phyloP scores from a whole-genome alignment of 495 filamentous ascomycete genomes.

The Hamigera avellanea region DNA sequence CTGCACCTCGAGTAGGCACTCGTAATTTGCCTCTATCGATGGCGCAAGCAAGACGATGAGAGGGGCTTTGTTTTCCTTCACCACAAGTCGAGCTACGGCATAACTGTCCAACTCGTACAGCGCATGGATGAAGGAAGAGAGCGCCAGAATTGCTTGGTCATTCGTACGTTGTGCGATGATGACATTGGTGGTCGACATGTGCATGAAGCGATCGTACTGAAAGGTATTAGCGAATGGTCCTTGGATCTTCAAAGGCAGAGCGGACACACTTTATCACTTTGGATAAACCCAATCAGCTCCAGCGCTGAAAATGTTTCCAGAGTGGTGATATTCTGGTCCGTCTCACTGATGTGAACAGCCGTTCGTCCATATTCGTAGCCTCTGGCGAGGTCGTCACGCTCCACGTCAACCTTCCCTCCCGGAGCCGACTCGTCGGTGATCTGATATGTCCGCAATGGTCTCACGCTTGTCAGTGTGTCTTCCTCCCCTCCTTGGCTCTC shows the following conservation, averaged over 20 bases:
- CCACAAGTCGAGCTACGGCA: conserved; percentile 75
- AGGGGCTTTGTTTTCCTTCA: conserved; percentile 68
- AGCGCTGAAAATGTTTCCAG: conserved; percentile 64
- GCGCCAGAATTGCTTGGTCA: conserved; percentile 61
- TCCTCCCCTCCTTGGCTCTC: conserved; percentile 16
- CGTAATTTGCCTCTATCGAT: conserved; percentile 68
- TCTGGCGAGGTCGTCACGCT: conserved; percentile 73
- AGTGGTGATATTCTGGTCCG: conserved; percentile 70
- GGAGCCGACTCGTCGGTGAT: conserved; percentile 60
- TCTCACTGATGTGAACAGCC: conserved; percentile 75
- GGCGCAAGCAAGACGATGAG: conserved; percentile 73
- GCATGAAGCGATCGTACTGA: conserved; percentile 76
- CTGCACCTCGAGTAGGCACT: conserved; percentile 82
- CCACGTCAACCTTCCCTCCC: conserved; percentile 76
- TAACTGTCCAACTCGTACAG: conserved; percentile 79
- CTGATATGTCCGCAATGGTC: conserved; percentile 64
- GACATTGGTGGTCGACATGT: conserved; percentile 65
- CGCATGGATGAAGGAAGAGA: conserved; percentile 85
- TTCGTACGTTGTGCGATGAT: conserved; percentile 65
- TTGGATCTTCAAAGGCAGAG: not conserved
- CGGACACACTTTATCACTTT: conserved; percentile 50
- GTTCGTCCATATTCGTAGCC: conserved; percentile 93
- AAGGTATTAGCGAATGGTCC: conserved; percentile 5
- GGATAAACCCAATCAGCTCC: conserved; percentile 79
- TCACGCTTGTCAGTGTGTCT: conserved; percentile 49